Conservation (phyloP, 1,284 basidiomycete species). For the Erythrobasidium hasegawianum region DNA sequence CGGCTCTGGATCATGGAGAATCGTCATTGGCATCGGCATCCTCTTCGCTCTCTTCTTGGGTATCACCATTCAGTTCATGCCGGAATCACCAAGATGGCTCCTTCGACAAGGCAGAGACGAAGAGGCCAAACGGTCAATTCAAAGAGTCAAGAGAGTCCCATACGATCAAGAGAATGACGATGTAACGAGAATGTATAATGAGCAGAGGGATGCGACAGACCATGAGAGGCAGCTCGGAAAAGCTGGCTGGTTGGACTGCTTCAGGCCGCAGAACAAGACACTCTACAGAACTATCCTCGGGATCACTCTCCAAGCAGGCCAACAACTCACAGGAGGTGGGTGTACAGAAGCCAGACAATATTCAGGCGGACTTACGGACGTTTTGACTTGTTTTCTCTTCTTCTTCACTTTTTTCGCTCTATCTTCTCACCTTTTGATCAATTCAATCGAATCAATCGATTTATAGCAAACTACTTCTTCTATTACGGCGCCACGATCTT, state of each 20-base stretch:
- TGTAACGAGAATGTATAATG: slow-evolving; percentile 50
- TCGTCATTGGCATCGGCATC: slow-evolving; percentile 66
- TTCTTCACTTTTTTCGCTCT: no score
- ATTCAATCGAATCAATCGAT: no score
- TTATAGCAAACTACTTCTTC: slow-evolving; percentile 54
- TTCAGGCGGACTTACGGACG: no score
- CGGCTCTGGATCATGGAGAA: slow-evolving; percentile 48
- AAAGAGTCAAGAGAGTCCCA: slow-evolving; percentile 58
- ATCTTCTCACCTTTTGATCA: no score
- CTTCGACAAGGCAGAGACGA: slow-evolving; percentile 55
- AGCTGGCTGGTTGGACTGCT: slow-evolving; percentile 61
- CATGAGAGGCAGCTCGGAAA: slow-evolving; percentile 41
- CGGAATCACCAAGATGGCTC: slow-evolving; percentile 70
- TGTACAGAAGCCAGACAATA: no score
- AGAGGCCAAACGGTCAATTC: slow-evolving; percentile 58
- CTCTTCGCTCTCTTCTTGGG: slow-evolving; percentile 65
- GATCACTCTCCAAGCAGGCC: slow-evolving; percentile 66
- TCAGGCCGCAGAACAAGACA: slow-evolving; percentile 56
- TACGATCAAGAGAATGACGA: slow-evolving; percentile 51
- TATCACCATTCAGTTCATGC: slow-evolving; percentile 69
- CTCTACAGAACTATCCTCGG: slow-evolving; percentile 63
- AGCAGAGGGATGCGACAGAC: slow-evolving; percentile 45
- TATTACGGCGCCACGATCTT: slow-evolving; percentile 64
- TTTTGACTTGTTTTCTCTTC: no score
- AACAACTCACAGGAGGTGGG: slow-evolving; percentile 74